Evolutionary conservation across 2,329 filamentous ascomycete species (phyloP).

Genomic region (Leptographium lundbergii): DNA sequence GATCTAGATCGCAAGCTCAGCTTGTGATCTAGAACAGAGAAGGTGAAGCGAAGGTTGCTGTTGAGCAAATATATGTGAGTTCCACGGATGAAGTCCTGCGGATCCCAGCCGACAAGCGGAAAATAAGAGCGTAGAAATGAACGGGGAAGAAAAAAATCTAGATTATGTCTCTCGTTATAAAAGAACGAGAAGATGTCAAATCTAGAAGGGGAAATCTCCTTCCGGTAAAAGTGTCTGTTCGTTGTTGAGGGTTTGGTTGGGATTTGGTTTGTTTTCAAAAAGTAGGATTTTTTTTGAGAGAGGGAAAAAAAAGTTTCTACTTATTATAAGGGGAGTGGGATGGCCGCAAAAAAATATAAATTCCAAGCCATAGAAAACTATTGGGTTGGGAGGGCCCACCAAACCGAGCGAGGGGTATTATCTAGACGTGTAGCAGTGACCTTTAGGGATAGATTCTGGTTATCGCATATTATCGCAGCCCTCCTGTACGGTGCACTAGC

Average conservation of each 20-base stretch:
- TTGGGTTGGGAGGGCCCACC: not conserved
- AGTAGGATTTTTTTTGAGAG: constrained; percentile 5
- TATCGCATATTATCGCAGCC: not conserved
- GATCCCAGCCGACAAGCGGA: constrained; percentile 14
- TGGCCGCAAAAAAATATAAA: constrained; percentile 2
- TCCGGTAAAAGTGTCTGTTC: not conserved
- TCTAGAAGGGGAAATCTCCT: constrained; percentile 1
- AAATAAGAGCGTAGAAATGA: constrained; percentile 13
- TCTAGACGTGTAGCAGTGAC: not conserved
- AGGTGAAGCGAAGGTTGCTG: constrained; percentile 24
- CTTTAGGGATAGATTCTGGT: not conserved
- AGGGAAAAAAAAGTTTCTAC: constrained; percentile 2
- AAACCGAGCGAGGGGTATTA: not conserved
- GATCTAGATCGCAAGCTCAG: constrained; percentile 65
- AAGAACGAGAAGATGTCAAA: constrained; percentile 8
- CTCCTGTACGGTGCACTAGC: not conserved
- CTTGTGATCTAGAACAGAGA: constrained; percentile 54
- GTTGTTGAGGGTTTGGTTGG: not conserved
- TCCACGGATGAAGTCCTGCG: constrained; percentile 21
- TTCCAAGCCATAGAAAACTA: not conserved
- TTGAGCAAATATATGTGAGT: constrained; percentile 17
- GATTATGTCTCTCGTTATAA: constrained; percentile 2
- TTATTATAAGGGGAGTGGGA: constrained; percentile 4
- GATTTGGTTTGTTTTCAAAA: constrained; percentile 4
- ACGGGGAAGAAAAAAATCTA: constrained; percentile 3